These are phyloP conservation scores for Monilinia fructigena DNA, from an alignment of 2,329 filamentous ascomycete species.

Conservation along the genomic window DNA sequence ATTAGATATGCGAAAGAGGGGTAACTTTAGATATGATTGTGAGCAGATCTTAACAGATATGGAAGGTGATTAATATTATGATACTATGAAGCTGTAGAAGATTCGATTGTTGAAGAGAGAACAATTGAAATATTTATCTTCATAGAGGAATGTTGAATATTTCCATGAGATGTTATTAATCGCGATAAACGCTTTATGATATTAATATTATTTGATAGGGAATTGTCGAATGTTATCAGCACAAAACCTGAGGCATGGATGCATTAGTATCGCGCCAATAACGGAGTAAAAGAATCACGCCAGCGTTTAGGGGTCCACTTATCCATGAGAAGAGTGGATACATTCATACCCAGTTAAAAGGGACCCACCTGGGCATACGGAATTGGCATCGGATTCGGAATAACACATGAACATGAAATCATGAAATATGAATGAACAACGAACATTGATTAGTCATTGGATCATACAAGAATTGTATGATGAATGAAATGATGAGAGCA, in stretches of 20 bases:
- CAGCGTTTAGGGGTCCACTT: not conserved
- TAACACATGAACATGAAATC: too few relatives aligned
- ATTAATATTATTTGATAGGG: slow-evolving; percentile 1
- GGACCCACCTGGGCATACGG: too few relatives aligned
- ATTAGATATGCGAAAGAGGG: not conserved
- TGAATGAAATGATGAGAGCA: too few relatives aligned
- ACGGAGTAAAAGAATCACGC: not conserved
- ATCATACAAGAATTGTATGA: too few relatives aligned
- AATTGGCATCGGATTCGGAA: too few relatives aligned
- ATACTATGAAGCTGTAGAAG: too few relatives aligned
- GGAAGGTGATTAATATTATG: not conserved
- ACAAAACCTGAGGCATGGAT: not conserved
- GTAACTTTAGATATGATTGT: too few relatives aligned
- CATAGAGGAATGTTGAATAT: slow-evolving; percentile 8
- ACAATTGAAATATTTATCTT: not conserved
- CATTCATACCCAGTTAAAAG: too few relatives aligned
- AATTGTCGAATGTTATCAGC: not conserved
- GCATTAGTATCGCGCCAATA: not conserved
- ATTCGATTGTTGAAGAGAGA: slow-evolving; percentile 1
- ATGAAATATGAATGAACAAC: too few relatives aligned
- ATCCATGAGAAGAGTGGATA: too few relatives aligned
- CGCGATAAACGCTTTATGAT: slow-evolving; percentile 15
- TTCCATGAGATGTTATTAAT: slow-evolving; percentile 1
- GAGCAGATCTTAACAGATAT: not conserved
- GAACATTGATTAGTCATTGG: too few relatives aligned